Percentiles rank a stretch among this genome's conserved stretches.
Evolutionary conservation across 176 grass and related monocot species (phyloP).

Genomic region (Luzula sylvatica): DNA sequence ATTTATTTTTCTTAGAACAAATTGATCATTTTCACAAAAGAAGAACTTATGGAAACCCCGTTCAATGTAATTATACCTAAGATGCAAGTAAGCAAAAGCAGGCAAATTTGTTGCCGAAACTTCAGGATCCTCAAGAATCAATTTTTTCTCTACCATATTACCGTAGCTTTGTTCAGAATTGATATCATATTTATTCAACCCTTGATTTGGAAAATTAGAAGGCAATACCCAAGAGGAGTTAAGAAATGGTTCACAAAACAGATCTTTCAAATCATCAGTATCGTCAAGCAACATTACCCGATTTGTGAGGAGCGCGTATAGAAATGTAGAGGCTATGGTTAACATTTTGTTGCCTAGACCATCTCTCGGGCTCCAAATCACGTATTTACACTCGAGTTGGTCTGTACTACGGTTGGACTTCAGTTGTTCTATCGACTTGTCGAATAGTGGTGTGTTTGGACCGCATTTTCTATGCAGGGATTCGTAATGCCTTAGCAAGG

Average conservation of each 20-base stretch:
- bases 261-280: conserved; percentile 12
- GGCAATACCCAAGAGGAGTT: conserved; percentile 26
- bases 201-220: conserved; percentile 17
- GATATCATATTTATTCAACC: conserved; percentile 3
- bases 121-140: neutral
- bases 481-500: conserved; percentile 47
- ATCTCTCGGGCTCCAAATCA: conserved; percentile 46
- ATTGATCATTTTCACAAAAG: conserved; percentile 56
- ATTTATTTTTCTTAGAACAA: conserved; percentile 32
- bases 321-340: conserved; percentile 22
- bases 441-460: conserved; percentile 32
- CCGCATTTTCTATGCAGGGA: conserved; percentile 54
- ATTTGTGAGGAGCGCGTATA: conserved; percentile 31
- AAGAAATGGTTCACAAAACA: conserved; percentile 37
- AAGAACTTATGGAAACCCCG: conserved; percentile 25
- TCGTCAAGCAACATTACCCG: conserved; percentile 24
- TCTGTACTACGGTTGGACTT: conserved; percentile 31
- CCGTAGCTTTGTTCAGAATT: conserved; percentile 25
- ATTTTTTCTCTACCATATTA: neutral
- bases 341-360: conserved; percentile 34
- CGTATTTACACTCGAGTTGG: conserved; percentile 52
- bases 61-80: conserved; percentile 28
- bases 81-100: conserved; percentile 34
- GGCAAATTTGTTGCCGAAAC: conserved; percentile 23
- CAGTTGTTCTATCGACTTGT: conserved; percentile 36